A percentile compares a stretch with the other conserved stretches of the same genome.
phyloP scores from a whole-genome alignment of 768 basidiomycete species.

The Agrocybe chaxingu region DNA sequence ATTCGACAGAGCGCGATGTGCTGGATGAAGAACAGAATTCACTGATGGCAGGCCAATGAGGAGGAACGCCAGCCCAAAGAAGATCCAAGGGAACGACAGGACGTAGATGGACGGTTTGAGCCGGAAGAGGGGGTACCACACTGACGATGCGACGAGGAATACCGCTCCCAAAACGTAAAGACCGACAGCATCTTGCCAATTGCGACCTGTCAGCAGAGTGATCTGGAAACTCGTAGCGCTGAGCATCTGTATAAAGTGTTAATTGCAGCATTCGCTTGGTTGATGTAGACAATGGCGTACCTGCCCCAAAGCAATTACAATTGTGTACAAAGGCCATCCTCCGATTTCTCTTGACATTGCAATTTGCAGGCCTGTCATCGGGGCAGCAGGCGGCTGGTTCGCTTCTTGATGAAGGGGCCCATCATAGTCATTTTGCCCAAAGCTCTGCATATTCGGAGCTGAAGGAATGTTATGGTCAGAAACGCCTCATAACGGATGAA shows the following conservation, averaged over 20 bases:
- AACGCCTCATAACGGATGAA: background rate
- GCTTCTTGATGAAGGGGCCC: conserved; percentile 44
- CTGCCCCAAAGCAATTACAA: conserved; percentile 84
- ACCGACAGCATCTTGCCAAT: conserved; percentile 76
- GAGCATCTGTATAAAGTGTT: conserved; percentile 54
- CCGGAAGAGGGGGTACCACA: conserved; percentile 91
- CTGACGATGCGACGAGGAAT: conserved; percentile 79
- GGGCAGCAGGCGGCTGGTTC: conserved; percentile 54
- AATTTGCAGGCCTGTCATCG: conserved; percentile 86
- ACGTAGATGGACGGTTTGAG: conserved; percentile 86
- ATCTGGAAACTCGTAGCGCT: conserved; percentile 95
- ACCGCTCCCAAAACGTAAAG: conserved; percentile 89
- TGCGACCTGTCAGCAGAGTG: conserved; percentile 83
- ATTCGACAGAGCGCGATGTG: conserved; percentile 68
- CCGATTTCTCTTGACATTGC: conserved; percentile 74
- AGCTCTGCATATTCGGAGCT: conserved; percentile 54
- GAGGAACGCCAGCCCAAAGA: conserved; percentile 90
- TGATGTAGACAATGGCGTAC: conserved; percentile 26
- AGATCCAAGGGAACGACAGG: conserved; percentile 84
- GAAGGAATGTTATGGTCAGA: conserved; percentile 2
- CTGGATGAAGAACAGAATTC: conserved; percentile 48
- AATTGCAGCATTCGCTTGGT: conserved; percentile 1
- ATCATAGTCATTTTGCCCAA: conserved; percentile 41
- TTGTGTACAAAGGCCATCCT: conserved; percentile 91
- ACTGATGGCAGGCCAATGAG: conserved; percentile 86